Base-by-base conservation (phyloP, 2,329 filamentous ascomycete species). In the Cladosporium colombiae region DNA sequence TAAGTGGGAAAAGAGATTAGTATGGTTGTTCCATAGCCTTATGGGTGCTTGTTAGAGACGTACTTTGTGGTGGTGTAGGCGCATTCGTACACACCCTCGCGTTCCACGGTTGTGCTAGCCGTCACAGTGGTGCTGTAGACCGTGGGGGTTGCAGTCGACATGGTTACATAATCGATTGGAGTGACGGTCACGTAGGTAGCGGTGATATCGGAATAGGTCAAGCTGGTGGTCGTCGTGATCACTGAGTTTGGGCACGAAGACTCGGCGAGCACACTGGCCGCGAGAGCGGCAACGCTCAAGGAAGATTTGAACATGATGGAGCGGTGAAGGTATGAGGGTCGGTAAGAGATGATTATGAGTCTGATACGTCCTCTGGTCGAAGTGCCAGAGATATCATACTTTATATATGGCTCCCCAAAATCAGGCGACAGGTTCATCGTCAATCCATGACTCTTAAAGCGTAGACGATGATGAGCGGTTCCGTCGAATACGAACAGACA, bases 401-500 rank as follows among this genome's bases (percentile, higher is more conserved):
- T 53, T 53, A 53, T 27, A 53, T 31, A 31, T 27, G 16, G 11
- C 16, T 27, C 2, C 25, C 7, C 23, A 4, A 18, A 53, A 14
- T 50, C 25, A 53, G 25, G 25, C 21, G 35, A 40, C 35, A 40
- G 35, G 16, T 40, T 40, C 25, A 25, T 31, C 16, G 25, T 16
- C 21, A 27, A 53, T 13, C 13, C 31, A 23, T 37, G n/a, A 25
- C 55, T 21, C 18, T 40, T 16, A 8, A 40, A 40, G 35, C 35
- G 16, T 37, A 40, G 35, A 18, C 35, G 16, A 7, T 7, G 35
- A 40, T 18, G 35, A 18, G 35, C 35, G 16, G 18, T 40, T 27
- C n/a, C 25, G 31, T 58, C 31, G 55, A 58, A 58, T 58, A 58
- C 55, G 55, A 58, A 27, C 55, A 58, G 27, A 37, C 25, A 23